A percentile compares a stretch with the other conserved stretches of the same genome.
Conservation (phyloP, 2,329 filamentous ascomycete species). For the Aspergillus fijiensis region DNA sequence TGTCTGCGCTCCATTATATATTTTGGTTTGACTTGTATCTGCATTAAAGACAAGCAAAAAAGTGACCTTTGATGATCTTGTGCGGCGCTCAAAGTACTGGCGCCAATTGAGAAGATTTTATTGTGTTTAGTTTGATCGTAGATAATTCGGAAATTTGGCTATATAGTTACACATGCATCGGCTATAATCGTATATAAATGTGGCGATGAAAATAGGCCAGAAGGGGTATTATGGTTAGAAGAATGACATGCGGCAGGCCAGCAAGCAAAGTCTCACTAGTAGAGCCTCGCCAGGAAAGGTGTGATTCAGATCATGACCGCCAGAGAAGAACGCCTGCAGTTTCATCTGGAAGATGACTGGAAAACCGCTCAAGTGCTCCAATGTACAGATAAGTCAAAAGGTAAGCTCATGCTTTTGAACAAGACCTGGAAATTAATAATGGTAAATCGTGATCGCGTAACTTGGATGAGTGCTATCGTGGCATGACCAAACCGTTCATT, state of each 20-base stretch:
- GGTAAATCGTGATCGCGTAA: conserved; percentile 25
- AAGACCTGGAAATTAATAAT: conserved; percentile 9
- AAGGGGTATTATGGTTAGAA: conserved; percentile 7
- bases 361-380: conserved; percentile 28
- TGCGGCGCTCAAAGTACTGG: too few species aligned
- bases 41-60: too few species aligned
- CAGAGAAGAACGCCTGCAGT: conserved; percentile 24
- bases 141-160: background rate
- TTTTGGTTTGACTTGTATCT: too few species aligned
- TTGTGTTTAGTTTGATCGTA: background rate
- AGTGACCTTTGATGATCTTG: too few species aligned
- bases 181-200: conserved; percentile 7
- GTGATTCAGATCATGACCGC: conserved; percentile 21
- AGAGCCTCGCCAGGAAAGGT: background rate
- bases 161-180: background rate
- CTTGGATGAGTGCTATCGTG: conserved; percentile 26
- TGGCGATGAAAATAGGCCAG: conserved; percentile 5
- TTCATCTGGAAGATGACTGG: conserved; percentile 14
- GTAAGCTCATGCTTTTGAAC: background rate
- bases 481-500: conserved; percentile 38
- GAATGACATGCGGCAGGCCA: background rate
- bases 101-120: background rate
- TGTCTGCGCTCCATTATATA: too few species aligned
- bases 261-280: background rate
- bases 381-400: conserved; percentile 7